Evolutionary conservation across 164 flowering plant genomes (phyloP), one percentile per base, ranked within the genome.

Genomic region (Annona cherimola): DNA sequence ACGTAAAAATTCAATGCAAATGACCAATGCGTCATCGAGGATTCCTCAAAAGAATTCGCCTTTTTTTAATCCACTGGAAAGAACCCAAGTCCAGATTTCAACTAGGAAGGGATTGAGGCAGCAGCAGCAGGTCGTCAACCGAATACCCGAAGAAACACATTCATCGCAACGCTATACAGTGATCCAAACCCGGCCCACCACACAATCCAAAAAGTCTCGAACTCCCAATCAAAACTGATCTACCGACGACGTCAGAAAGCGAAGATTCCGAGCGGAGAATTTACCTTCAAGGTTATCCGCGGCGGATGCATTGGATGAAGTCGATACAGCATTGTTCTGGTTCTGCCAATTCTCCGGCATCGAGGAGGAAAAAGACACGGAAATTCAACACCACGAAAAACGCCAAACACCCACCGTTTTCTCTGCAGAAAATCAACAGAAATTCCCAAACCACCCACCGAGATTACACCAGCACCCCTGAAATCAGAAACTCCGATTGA

Each of bases 291-390:
- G 77, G 60, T 76, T 81, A 73, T 75, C 81, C 59, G 72, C 61
- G 14, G 86, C 74, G 12, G 85, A 73, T 71, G 80, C 78, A 76
- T 77, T 79, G 2, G 81, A 63, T 35, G 77, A 70, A 68, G 73
- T 67, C 63, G 84, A 67, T 45, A 77, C 81, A 68, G 75, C 84
- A 81, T 78, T 80, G 79, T 42, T 81, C 79, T 80, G 79, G 61
- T 39, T 75, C 69, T 82, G 82, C 79, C 84, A 79, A 79, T 75
- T 81, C 19, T 82, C 90, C 71, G 87, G 84, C 90, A 85, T 87
- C 79, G 86, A 75, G 71, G 71, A 60, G 11, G n/a, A 62, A 61
- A 26, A 9, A 14, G 59, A 16, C 7, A 70, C 14, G 66, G 42
- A 12, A 14, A 63, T 45, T n/a, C 18, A 61, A 43, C 65, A 70